phyloP scores from a whole-genome alignment of 1,139 yeast genomes.

The Lodderomyces pseudojiufengensis region DNA sequence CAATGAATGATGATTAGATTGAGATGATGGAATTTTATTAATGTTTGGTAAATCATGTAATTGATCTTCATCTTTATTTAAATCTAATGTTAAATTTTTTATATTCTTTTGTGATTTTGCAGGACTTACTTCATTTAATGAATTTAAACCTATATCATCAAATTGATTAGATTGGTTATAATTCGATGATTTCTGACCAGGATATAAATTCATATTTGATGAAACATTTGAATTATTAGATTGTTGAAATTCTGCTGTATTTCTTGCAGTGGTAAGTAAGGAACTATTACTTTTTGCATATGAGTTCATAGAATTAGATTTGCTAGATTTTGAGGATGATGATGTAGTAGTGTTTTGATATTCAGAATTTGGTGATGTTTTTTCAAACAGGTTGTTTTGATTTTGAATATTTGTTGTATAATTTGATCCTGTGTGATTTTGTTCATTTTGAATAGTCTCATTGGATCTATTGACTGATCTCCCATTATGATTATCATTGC shows the following conservation, averaged over 20 bases:
- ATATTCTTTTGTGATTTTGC: constrained; percentile 19
- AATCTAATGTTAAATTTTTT: constrained; percentile 30
- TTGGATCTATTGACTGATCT: background rate
- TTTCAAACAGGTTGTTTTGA: background rate
- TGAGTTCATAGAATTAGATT: constrained; percentile 9
- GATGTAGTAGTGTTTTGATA: background rate
- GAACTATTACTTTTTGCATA: constrained; percentile 9
- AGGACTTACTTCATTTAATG: background rate
- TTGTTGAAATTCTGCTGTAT: constrained; percentile 6
- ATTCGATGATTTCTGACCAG: background rate
- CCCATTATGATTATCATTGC: background rate
- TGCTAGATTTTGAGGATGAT: constrained; percentile 9
- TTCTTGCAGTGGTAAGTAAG: constrained; percentile 5
- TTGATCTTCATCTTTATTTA: constrained; percentile 12
- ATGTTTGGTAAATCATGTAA: background rate
- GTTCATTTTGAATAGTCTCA: background rate
- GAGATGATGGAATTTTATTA: background rate
- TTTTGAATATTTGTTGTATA: background rate
- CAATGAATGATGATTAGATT: constrained; percentile 4
- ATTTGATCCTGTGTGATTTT: background rate
- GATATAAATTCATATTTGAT: constrained; percentile 3
- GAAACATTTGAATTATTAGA: constrained; percentile 4
- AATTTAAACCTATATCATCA: background rate
- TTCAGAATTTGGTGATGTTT: background rate
- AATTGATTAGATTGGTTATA: background rate